These are phyloP conservation scores for Rickenella mellea DNA, from an alignment of 768 basidiomycete species.

Conservation along the genomic window DNA sequence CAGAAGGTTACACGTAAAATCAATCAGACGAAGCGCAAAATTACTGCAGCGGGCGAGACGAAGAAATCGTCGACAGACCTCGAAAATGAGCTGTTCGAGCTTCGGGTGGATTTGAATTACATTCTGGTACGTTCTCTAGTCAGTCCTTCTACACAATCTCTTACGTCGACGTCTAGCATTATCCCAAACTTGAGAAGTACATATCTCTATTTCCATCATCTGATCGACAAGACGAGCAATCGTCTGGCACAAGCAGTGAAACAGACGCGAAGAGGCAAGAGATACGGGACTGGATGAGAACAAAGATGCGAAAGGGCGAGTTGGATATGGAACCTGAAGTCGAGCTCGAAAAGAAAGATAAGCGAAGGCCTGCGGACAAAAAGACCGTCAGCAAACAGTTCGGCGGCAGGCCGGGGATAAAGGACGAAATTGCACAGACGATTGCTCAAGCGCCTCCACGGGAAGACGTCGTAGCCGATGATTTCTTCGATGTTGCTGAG, in stretches of 20 bases:
- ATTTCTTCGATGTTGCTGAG: slow-evolving; percentile 17
- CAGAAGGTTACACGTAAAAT: slow-evolving; percentile 80
- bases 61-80: slow-evolving; percentile 28
- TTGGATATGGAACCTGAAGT: slow-evolving; percentile 53
- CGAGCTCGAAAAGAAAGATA: slow-evolving; percentile 15
- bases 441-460: background rate
- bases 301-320: slow-evolving; percentile 51
- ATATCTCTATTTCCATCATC: slow-evolving; percentile 77
- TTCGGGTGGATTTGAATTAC: slow-evolving; percentile 88
- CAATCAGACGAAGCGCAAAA: slow-evolving; percentile 49
- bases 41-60: slow-evolving; percentile 27
- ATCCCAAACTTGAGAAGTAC: slow-evolving; percentile 80
- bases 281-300: slow-evolving; percentile 48
- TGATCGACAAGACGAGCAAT: slow-evolving; percentile 6
- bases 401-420: background rate
- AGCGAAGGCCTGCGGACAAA: background rate
- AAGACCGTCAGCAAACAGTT: background rate
- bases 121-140: slow-evolving; percentile 47
- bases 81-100: slow-evolving; percentile 40
- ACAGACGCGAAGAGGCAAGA: slow-evolving; percentile 47
- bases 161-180: slow-evolving; percentile 44
- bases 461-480: slow-evolving; percentile 15
- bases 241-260: slow-evolving; percentile 17
- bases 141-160: background rate
- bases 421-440: background rate